Evolutionary conservation across 2,329 filamentous ascomycete species (phyloP).

Genomic region (Pseudogymnoascus sp.): DNA sequence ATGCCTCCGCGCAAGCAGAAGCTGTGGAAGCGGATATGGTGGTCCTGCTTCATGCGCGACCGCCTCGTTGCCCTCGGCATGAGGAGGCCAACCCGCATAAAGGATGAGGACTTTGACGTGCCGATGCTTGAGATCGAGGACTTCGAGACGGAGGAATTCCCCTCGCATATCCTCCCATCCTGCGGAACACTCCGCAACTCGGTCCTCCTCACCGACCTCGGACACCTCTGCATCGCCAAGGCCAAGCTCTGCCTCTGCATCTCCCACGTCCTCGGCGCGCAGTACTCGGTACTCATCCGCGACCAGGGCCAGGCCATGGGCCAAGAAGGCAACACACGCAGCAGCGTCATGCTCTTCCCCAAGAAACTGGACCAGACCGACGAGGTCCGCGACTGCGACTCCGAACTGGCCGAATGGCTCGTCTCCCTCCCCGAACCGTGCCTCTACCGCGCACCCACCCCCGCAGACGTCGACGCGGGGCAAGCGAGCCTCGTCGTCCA

Average conservation of each 20-base stretch:
- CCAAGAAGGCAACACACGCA: slow-evolving; percentile 59
- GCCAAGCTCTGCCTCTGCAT: slow-evolving; percentile 84
- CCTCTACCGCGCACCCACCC: slow-evolving; percentile 51
- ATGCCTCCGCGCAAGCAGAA: slow-evolving; percentile 67
- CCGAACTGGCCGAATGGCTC: slow-evolving; percentile 70
- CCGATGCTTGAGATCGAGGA: slow-evolving; percentile 79
- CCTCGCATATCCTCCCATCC: slow-evolving; percentile 58
- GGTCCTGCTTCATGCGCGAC: slow-evolving; percentile 94
- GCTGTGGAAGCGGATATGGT: slow-evolving; percentile 94
- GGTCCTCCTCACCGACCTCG: slow-evolving; percentile 67
- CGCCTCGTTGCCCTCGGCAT: slow-evolving; percentile 87
- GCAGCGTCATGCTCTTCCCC: slow-evolving; percentile 80
- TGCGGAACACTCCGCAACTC: slow-evolving; percentile 64
- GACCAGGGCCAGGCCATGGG: slow-evolving; percentile 70
- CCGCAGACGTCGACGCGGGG: slow-evolving; percentile 48
- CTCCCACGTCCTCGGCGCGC: slow-evolving; percentile 78
- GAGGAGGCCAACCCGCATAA: slow-evolving; percentile 84
- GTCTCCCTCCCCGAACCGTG: slow-evolving; percentile 62
- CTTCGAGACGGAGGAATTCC: slow-evolving; percentile 66
- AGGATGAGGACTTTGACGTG: slow-evolving; percentile 87
- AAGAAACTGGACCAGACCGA: slow-evolving; percentile 77
- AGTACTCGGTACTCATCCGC: slow-evolving; percentile 85
- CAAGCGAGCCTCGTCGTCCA: slow-evolving; percentile 57
- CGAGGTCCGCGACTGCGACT: slow-evolving; percentile 70
- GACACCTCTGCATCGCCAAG: slow-evolving; percentile 84